Conservation (phyloP, 768 basidiomycete genomes). For the Podaxis sp. region DNA sequence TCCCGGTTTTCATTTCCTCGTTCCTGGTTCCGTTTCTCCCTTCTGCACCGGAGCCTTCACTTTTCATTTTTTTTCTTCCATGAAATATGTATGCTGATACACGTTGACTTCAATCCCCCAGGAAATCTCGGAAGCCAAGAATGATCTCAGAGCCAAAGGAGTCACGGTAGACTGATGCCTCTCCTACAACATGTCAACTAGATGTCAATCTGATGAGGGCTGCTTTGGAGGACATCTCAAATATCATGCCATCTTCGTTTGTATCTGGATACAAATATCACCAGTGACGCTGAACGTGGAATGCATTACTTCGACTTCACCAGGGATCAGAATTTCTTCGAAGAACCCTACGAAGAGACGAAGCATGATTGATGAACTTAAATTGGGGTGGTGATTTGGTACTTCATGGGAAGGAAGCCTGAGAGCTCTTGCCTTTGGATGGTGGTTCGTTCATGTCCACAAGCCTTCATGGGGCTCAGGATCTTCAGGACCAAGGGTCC, state of each 20-base stretch:
- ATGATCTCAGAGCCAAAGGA: slow-evolving; percentile 57
- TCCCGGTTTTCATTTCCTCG: slow-evolving; percentile 6
- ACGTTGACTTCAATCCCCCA: slow-evolving; percentile 25
- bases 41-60: slow-evolving; percentile 1
- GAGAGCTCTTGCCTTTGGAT: background rate
- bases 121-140: slow-evolving; percentile 58
- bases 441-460: background rate
- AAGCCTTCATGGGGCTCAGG: background rate
- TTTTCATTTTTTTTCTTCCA: slow-evolving; percentile 12
- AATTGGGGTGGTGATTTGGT: slow-evolving; percentile 9
- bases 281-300: background rate
- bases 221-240: background rate
- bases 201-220: background rate
- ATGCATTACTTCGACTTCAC: background rate
- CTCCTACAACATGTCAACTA: background rate
- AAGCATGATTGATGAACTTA: slow-evolving; percentile 7
- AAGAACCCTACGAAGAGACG: slow-evolving; percentile 5
- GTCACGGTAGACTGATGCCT: slow-evolving; percentile 53
- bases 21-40: background rate
- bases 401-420: slow-evolving; percentile 6
- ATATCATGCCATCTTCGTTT: slow-evolving; percentile 1
- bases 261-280: slow-evolving; percentile 4
- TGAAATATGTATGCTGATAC: slow-evolving; percentile 6
- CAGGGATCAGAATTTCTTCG: slow-evolving; percentile 13
- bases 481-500: background rate